Conservation (phyloP, 2,329 filamentous ascomycete genomes). For the Cercospora canescens region DNA sequence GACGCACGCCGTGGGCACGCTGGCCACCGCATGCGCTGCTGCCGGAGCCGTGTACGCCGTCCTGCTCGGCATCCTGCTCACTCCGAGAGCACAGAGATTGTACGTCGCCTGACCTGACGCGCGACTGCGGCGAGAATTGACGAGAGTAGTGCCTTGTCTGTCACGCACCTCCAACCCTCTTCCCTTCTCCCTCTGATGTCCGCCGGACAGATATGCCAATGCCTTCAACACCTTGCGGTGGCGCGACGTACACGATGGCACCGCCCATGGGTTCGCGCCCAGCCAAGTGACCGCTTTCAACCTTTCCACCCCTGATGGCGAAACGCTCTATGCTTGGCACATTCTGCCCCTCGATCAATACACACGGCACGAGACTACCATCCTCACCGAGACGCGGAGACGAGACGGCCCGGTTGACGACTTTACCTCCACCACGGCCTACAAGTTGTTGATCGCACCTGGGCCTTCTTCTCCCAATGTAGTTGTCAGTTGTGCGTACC, state of each 20-base stretch:
- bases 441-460: slow-evolving; percentile 51
- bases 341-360: slow-evolving; percentile 79
- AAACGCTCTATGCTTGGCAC: slow-evolving; percentile 86
- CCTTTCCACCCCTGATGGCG: slow-evolving; percentile 71
- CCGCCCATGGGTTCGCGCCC: slow-evolving; percentile 80
- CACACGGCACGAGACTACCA: slow-evolving; percentile 64
- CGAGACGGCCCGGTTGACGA: slow-evolving; percentile 46
- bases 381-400: slow-evolving; percentile 52
- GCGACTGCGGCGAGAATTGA: background rate
- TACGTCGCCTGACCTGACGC: slow-evolving; percentile 46
- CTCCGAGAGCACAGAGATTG: slow-evolving; percentile 77
- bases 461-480: slow-evolving; percentile 52
- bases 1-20: slow-evolving; percentile 12
- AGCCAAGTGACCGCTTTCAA: slow-evolving; percentile 89
- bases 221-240: slow-evolving; percentile 70
- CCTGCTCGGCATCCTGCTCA: slow-evolving; percentile 45
- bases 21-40: slow-evolving; percentile 20
- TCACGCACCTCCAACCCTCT: background rate
- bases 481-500: slow-evolving; percentile 54
- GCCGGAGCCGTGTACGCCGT: slow-evolving; percentile 31
- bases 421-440: slow-evolving; percentile 51
- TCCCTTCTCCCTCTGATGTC: background rate
- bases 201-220: slow-evolving; percentile 72
- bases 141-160: slow-evolving; percentile 5
- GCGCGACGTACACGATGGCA: slow-evolving; percentile 74